A percentile compares a stretch with the other conserved stretches of the same genome.
Evolutionary conservation across 495 filamentous ascomycete species (phyloP).

Genomic region (Penicillium lagena): DNA sequence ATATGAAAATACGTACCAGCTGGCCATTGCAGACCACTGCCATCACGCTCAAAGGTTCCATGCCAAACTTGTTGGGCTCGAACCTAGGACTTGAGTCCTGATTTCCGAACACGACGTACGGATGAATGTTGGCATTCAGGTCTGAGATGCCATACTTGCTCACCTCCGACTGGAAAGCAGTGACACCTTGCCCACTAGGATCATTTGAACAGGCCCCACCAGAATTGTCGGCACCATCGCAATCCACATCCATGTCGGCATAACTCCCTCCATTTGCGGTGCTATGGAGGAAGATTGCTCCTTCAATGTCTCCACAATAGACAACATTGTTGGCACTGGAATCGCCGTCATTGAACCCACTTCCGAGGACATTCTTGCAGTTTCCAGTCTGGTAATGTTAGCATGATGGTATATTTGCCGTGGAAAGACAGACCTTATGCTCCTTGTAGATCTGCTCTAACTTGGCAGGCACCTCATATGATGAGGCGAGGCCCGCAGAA

Average conservation of each 20-base stretch:
- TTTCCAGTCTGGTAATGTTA: constrained; percentile 8
- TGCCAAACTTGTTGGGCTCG: constrained; percentile 42
- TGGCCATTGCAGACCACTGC: constrained; percentile 55
- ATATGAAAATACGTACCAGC: constrained; percentile 28
- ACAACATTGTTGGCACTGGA: constrained; percentile 3
- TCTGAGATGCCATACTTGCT: constrained; percentile 42
- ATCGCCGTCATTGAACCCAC: constrained; percentile 19
- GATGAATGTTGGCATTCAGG: constrained; percentile 54
- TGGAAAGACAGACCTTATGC: constrained; percentile 11
- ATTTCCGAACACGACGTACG: constrained; percentile 64
- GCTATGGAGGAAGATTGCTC: constrained; percentile 25
- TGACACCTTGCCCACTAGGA: constrained; percentile 44
- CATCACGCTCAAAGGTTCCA: constrained; percentile 56
- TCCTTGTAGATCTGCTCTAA: constrained; percentile 21
- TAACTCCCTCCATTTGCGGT: constrained; percentile 14
- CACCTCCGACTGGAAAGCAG: constrained; percentile 47
- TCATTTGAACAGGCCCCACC: constrained; percentile 46
- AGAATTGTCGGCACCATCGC: constrained; percentile 50
- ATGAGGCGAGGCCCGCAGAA: constrained; percentile 1
- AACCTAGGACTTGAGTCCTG: constrained; percentile 26
- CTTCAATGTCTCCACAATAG: constrained; percentile 24
- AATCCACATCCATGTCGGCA: constrained; percentile 59
- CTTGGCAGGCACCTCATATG: constrained; percentile 24
- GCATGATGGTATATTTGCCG: neutral
- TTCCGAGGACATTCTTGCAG: constrained; percentile 16